Evolutionary conservation across 176 grass and related monocot species (phyloP).

Genomic region (Juncus inflexus): DNA sequence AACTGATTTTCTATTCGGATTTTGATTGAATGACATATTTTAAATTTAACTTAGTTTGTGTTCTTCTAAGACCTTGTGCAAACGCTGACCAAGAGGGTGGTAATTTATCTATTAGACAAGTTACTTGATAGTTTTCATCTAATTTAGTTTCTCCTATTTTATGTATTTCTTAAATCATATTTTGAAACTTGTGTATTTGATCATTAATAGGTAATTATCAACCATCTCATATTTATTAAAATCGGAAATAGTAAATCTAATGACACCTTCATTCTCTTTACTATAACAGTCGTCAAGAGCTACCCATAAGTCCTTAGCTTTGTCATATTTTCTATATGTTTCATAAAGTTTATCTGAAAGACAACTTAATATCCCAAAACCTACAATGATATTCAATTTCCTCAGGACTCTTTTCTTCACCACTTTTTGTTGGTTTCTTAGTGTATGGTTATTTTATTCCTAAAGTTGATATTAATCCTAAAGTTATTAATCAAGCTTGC

Average conservation of each 20-base stretch:
- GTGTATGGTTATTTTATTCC: neutral
- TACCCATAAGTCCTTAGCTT: conserved; percentile 8
- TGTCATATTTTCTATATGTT: conserved; percentile 25
- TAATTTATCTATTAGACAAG: too few species aligned
- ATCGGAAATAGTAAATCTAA: conserved; percentile 14
- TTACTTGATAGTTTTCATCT: too few species aligned
- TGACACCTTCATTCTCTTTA: conserved; percentile 19
- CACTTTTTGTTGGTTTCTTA: neutral
- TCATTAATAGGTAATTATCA: conserved; percentile 11
- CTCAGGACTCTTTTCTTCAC: neutral
- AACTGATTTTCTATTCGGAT: too few species aligned
- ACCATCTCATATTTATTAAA: conserved; percentile 16
- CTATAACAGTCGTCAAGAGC: conserved; percentile 14
- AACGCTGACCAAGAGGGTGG: too few species aligned
- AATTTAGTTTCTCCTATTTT: neutral
- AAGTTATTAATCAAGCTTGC: conserved; percentile 1
- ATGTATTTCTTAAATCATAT: conserved; percentile 15
- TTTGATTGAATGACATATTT: too few species aligned
- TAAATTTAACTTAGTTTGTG: too few species aligned
- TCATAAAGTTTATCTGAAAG: conserved; percentile 25
- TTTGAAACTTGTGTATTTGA: conserved; percentile 21
- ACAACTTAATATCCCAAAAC: conserved; percentile 19
- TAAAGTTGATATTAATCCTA: conserved; percentile 13
- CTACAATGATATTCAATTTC: conserved; percentile 7
- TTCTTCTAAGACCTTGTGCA: too few species aligned